A percentile compares a stretch with the other conserved stretches of the same genome.
These are phyloP conservation scores for Macaranga tanarius DNA, from an alignment of 441 rosid species.

Conservation along the genomic window DNA sequence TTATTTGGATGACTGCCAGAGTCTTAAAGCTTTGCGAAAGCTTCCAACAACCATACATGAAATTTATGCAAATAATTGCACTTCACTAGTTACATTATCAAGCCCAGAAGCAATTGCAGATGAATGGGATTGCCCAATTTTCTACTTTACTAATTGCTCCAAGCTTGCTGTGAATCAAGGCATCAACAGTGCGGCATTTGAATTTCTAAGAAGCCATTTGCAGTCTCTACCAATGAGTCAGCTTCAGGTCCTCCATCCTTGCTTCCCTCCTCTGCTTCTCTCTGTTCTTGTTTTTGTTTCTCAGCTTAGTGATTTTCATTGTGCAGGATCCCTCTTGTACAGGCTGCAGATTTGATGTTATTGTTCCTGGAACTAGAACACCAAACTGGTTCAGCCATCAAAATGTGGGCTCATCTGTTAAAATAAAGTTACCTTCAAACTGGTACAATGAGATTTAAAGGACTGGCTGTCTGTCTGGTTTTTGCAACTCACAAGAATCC, in stretches of 20 bases:
- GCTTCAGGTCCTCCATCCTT: slow-evolving; percentile 11
- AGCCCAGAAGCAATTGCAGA: slow-evolving; percentile 1
- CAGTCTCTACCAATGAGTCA: slow-evolving; percentile 8
- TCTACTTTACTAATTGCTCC: slow-evolving; percentile 20
- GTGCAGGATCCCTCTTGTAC: slow-evolving; percentile 5
- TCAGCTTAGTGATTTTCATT: background rate
- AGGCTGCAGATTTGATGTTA: slow-evolving; percentile 18
- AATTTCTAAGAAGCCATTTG: slow-evolving; percentile 17
- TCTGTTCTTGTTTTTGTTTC: background rate
- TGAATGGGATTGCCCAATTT: slow-evolving; percentile 22
- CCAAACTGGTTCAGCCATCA: slow-evolving; percentile 18
- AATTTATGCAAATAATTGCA: slow-evolving; percentile 19
- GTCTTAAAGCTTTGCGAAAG: slow-evolving; percentile 14
- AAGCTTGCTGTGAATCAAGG: slow-evolving; percentile 22
- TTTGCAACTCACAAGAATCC: background rate
- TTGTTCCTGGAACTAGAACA: slow-evolving; percentile 13
- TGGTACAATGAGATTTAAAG: slow-evolving; percentile 16
- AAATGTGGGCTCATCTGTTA: slow-evolving; percentile 5
- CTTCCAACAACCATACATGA: slow-evolving; percentile 22
- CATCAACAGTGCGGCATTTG: background rate
- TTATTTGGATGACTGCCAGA: slow-evolving; percentile 20
- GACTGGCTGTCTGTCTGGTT: slow-evolving; percentile 17
- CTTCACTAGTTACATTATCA: slow-evolving; percentile 4
- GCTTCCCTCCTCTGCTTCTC: too few species aligned
- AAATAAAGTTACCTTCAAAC: slow-evolving; percentile 4